Conservation (phyloP, 2,329 filamentous ascomycete species). For the Phoma sp. region DNA sequence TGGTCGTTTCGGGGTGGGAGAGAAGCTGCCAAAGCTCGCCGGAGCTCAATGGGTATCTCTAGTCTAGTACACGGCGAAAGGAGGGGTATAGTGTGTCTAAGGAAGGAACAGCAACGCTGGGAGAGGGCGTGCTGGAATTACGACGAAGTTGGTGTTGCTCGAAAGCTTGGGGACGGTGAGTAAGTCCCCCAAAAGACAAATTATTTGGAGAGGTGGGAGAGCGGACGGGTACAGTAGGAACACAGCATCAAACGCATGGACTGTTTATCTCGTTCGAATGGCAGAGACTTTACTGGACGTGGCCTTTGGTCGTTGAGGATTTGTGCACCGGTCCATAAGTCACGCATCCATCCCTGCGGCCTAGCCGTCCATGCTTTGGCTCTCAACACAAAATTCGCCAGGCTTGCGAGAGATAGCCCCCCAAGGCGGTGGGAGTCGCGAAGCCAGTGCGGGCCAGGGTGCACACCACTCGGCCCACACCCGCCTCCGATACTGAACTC, state of each 20-base stretch:
- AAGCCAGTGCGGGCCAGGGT: conserved; percentile 18
- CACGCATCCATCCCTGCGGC: conserved; percentile 39
- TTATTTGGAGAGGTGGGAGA: conserved; percentile 20
- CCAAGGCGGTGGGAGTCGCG: conserved; percentile 26
- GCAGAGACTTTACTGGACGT: conserved; percentile 23
- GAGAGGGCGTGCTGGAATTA: conserved; percentile 16
- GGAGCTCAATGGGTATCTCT: conserved; percentile 37
- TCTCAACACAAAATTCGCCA: conserved; percentile 40
- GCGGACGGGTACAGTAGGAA: conserved; percentile 27
- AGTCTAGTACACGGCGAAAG: conserved; percentile 27
- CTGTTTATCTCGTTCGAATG: conserved; percentile 38
- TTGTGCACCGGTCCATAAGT: conserved; percentile 40
- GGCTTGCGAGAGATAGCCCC: conserved; percentile 28
- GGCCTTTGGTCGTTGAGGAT: conserved; percentile 40
- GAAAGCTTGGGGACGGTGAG: conserved; percentile 24
- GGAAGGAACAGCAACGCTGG: conserved; percentile 24
- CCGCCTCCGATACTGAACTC: conserved; percentile 8
- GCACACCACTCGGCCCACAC: conserved; percentile 11
- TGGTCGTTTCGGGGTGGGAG: conserved; percentile 13
- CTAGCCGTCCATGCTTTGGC: conserved; percentile 33
- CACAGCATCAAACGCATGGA: conserved; percentile 40
- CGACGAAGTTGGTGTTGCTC: conserved; percentile 9
- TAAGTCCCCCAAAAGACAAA: conserved; percentile 13
- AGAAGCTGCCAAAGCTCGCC: conserved; percentile 26
- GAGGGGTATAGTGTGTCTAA: conserved; percentile 26